Evolutionary conservation across 1,284 basidiomycete genomes (phyloP).

Genomic region (Fomes fomentarius): DNA sequence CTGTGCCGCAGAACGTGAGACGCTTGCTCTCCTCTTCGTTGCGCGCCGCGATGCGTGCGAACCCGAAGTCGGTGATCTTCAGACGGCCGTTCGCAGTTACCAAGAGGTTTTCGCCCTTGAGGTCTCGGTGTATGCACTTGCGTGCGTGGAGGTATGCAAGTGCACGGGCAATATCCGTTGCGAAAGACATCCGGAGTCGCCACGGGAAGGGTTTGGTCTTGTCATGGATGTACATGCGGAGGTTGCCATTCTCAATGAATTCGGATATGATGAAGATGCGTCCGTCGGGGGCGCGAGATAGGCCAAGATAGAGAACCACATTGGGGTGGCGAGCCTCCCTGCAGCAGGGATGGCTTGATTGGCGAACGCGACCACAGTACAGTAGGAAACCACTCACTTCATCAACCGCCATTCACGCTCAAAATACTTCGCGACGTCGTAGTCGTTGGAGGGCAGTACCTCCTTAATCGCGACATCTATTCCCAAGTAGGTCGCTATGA

Average conservation of each 20-base stretch:
- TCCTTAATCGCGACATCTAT: constrained; percentile 98
- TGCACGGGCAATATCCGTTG: constrained; percentile 91
- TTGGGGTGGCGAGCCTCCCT: constrained; percentile 89
- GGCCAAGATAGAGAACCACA: constrained; percentile 92
- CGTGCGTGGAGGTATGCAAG: constrained; percentile 97
- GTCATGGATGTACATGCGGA: constrained; percentile 86
- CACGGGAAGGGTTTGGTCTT: constrained; percentile 83
- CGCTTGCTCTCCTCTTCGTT: constrained; percentile 90
- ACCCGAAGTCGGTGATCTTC: constrained; percentile 97
- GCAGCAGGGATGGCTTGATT: constrained; percentile 4
- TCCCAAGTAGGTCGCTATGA: constrained; percentile 84
- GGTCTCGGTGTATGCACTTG: constrained; percentile 85
- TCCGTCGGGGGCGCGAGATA: constrained; percentile 87
- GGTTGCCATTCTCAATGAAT: constrained; percentile 86
- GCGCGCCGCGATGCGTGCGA: constrained; percentile 89
- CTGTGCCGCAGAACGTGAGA: constrained; percentile 96
- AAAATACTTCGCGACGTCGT: constrained; percentile 97
- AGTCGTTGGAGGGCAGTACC: constrained; percentile 86
- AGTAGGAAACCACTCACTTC: constrained; percentile 54
- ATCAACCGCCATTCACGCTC: constrained; percentile 97
- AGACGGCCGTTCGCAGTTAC: constrained; percentile 91
- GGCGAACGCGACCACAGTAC: not conserved
- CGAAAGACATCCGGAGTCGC: constrained; percentile 91
- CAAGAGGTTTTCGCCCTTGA: constrained; percentile 97
- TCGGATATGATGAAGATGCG: constrained; percentile 91